Percentiles rank a stretch among this genome's conserved stretches.
Evolutionary conservation across 1,284 basidiomycete genomes (phyloP).

Genomic region (Pseudomicrostroma phylloplanum): DNA sequence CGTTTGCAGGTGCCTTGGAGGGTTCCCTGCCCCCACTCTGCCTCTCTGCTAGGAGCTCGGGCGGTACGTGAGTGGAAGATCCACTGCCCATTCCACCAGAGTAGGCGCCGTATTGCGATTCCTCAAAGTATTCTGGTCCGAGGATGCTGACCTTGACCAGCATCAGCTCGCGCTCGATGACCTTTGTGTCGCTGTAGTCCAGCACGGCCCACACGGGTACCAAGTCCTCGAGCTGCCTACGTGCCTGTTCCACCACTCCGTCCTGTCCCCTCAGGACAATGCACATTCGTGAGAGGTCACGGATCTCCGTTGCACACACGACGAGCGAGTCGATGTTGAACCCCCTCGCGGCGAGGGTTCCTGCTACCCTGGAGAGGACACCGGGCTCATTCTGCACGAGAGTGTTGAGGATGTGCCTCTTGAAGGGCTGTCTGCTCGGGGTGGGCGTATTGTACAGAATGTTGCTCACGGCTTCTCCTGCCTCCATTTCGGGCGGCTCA

Average conservation of each 20-base stretch:
- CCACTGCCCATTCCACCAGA: constrained; percentile 4
- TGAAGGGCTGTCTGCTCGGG: constrained; percentile 83
- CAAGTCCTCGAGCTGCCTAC: constrained; percentile 47
- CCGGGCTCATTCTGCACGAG: constrained; percentile 99
- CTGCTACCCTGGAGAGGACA: constrained; percentile 93
- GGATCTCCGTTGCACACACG: constrained; percentile 94
- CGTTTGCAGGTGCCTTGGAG: constrained; percentile 11
- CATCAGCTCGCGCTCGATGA: constrained; percentile 76
- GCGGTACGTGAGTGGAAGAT: constrained; percentile 14
- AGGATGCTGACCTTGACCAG: constrained; percentile 91
- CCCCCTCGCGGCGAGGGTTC: constrained; percentile 90
- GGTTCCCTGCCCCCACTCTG: constrained; percentile 13
- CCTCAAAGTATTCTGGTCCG: constrained; percentile 89
- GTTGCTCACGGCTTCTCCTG: constrained; percentile 50
- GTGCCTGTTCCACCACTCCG: constrained; percentile 87
- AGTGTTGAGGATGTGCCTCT: constrained; percentile 95
- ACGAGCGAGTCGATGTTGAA: constrained; percentile 99
- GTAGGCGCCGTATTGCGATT: constrained; percentile 22
- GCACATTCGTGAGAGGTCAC: constrained; percentile 95
- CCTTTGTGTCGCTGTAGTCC: constrained; percentile 54
- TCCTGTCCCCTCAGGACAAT: constrained; percentile 95
- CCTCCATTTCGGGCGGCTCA: constrained; percentile 44
- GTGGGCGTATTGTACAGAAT: constrained; percentile 73
- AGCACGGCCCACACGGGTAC: constrained; percentile 50
- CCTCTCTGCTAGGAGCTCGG: constrained; percentile 38